phyloP scores from a whole-genome alignment of 768 basidiomycete species.

The Rhizopogon vulgaris region DNA sequence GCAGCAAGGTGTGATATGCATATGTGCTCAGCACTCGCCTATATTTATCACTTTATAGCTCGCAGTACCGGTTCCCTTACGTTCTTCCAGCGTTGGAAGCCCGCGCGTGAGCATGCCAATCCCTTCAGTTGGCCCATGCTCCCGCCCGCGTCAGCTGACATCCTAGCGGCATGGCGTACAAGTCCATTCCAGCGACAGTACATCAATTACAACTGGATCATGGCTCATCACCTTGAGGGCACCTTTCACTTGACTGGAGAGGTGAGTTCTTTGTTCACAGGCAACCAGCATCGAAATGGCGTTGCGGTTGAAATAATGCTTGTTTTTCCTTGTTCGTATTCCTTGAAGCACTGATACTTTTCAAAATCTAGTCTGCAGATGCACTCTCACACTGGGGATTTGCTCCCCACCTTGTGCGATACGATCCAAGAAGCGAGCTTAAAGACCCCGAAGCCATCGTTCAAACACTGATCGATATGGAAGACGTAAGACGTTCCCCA shows the following conservation, averaged over 20 bases:
- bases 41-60: conserved; percentile 1
- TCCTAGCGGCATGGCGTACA: conserved; percentile 21
- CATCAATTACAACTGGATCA: conserved; percentile 25
- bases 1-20: conserved; percentile 18
- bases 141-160: conserved; percentile 17
- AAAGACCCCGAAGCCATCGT: conserved; percentile 18
- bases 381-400: conserved; percentile 22
- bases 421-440: conserved; percentile 16
- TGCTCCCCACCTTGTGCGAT: conserved; percentile 16
- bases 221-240: conserved; percentile 18
- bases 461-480: conserved; percentile 16
- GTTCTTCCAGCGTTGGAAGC: conserved; percentile 28
- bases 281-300: background rate
- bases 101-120: conserved; percentile 24
- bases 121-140: conserved; percentile 30
- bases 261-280: background rate
- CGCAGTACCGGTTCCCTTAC: conserved; percentile 15
- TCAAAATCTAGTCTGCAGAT: conserved; percentile 17
- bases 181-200: conserved; percentile 19
- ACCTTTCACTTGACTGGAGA: background rate
- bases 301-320: background rate
- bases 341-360: background rate
- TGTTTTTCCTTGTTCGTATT: no score
- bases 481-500: conserved; percentile 13
- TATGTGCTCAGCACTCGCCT: background rate